Percentiles rank a stretch among this genome's conserved stretches.
Evolutionary conservation across 768 basidiomycete genomes (phyloP).

Genomic region (Pleurotus sapidus): DNA sequence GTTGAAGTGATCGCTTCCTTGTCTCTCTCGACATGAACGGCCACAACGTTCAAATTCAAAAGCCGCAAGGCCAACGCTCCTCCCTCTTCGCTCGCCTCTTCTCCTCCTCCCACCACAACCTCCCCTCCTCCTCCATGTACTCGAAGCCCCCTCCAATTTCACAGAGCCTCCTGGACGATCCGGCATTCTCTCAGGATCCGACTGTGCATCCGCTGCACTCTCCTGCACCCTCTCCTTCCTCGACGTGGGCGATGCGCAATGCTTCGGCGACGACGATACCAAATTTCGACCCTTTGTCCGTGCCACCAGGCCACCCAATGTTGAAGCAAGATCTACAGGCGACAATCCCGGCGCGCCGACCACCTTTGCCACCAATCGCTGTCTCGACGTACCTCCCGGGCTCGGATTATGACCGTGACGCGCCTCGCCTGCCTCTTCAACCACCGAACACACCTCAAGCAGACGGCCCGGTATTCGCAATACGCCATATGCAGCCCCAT

Average conservation of each 20-base stretch:
- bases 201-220: constrained; percentile 39
- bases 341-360: not conserved
- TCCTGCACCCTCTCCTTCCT: not conserved
- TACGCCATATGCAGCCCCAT: not conserved
- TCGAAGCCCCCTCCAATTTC: constrained; percentile 21
- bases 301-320: not conserved
- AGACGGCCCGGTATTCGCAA: constrained; percentile 2
- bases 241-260: not conserved
- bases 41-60: not conserved
- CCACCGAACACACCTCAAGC: constrained; percentile 9
- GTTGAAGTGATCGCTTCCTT: too few species aligned
- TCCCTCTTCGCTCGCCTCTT: constrained; percentile 16
- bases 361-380: constrained; percentile 3
- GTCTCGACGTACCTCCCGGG: not conserved
- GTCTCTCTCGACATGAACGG: not conserved
- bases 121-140: not conserved
- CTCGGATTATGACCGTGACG: not conserved
- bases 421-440: not conserved
- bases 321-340: not conserved
- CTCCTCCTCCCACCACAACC: not conserved
- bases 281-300: not conserved
- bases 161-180: constrained; percentile 40
- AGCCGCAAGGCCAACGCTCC: not conserved
- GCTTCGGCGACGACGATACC: not conserved
- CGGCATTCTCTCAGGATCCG: constrained; percentile 60